Percentiles rank a stretch among this genome's conserved stretches.
phyloP scores from a whole-genome alignment of 352 stramenopile genomes.

The Phytopythium mirpurense region DNA sequence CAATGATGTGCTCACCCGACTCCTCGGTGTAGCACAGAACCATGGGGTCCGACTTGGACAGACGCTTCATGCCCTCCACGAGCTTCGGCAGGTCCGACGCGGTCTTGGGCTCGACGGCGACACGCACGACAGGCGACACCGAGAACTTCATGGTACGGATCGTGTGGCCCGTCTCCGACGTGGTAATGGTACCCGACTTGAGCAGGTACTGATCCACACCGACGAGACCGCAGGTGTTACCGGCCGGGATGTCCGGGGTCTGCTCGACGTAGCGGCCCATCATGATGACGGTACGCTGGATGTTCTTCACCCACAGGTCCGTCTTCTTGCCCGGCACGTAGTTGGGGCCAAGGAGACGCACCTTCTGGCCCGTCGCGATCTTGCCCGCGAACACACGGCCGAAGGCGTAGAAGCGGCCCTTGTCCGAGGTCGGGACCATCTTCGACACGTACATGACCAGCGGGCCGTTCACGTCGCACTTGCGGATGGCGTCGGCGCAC shows the following conservation, averaged over 20 bases:
- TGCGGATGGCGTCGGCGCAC: constrained; percentile 96
- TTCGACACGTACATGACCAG: constrained; percentile 99
- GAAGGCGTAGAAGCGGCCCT: constrained; percentile 99
- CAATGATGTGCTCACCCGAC: constrained; percentile 99
- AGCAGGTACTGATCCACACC: constrained; percentile 99
- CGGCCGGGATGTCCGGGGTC: constrained; percentile 97
- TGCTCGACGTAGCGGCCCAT: constrained; percentile 99
- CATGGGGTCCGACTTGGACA: constrained; percentile 99
- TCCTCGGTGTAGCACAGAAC: constrained; percentile 99
- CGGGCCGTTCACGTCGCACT: constrained; percentile 96
- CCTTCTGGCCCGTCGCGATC: constrained; percentile 98
- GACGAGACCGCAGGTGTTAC: constrained; percentile 99
- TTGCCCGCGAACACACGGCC: constrained; percentile 99
- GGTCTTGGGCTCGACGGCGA: constrained; percentile 99
- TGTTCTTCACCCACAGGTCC: constrained; percentile 99
- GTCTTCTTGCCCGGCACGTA: constrained; percentile 99
- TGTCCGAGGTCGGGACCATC: constrained; percentile 99
- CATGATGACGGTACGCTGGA: constrained; percentile 99
- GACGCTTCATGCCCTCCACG: constrained; percentile 99
- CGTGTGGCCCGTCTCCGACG: constrained; percentile 95
- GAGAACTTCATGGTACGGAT: constrained; percentile 99
- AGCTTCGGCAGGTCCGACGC: constrained; percentile 99
- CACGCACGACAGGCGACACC: constrained; percentile 98
- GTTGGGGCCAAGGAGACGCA: constrained; percentile 99
- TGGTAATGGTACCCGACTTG: constrained; percentile 99